Conservation (phyloP, 371 early-diverging fungal genomes). For the Zancudomyces culisetae region DNA sequence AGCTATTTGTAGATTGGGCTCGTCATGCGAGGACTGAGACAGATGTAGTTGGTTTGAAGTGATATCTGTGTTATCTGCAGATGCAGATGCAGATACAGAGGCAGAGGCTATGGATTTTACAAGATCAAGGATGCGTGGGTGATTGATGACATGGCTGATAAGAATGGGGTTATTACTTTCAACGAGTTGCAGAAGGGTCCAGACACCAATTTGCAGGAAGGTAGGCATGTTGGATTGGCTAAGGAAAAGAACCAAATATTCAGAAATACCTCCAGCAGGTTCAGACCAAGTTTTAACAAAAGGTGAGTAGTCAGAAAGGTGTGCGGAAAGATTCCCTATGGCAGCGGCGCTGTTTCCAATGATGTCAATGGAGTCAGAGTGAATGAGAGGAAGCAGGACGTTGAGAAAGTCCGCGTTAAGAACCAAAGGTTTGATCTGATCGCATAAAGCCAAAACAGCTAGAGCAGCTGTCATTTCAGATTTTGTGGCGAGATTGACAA, state of each 20-base stretch:
- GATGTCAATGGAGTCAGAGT: slow-evolving; percentile 44
- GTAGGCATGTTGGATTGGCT: slow-evolving; percentile 17
- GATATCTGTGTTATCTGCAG: not conserved
- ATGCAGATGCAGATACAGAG: not conserved
- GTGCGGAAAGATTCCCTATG: slow-evolving; percentile 52
- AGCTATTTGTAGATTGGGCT: not conserved
- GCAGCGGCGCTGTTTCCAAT: slow-evolving; percentile 71
- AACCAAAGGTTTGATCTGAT: slow-evolving; percentile 52
- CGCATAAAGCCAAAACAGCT: slow-evolving; percentile 64
- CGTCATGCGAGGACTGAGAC: not conserved
- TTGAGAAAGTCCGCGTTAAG: slow-evolving; percentile 38
- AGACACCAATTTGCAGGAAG: slow-evolving; percentile 72
- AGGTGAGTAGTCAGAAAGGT: slow-evolving; percentile 40
- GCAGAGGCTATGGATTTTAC: not conserved
- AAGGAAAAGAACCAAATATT: slow-evolving; percentile 50
- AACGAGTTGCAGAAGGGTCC: slow-evolving; percentile 71
- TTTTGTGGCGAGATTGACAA: slow-evolving; percentile 31
- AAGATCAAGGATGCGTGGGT: slow-evolving; percentile 11
- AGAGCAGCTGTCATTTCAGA: slow-evolving; percentile 78
- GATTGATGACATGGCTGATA: slow-evolving; percentile 11
- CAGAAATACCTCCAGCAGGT: slow-evolving; percentile 45
- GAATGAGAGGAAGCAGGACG: slow-evolving; percentile 51
- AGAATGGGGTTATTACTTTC: slow-evolving; percentile 26
- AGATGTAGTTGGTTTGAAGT: too few relatives aligned
- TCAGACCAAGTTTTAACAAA: slow-evolving; percentile 45